phyloP scores from a whole-genome alignment of 306 rosid genomes.

The Casuarina glauca region DNA sequence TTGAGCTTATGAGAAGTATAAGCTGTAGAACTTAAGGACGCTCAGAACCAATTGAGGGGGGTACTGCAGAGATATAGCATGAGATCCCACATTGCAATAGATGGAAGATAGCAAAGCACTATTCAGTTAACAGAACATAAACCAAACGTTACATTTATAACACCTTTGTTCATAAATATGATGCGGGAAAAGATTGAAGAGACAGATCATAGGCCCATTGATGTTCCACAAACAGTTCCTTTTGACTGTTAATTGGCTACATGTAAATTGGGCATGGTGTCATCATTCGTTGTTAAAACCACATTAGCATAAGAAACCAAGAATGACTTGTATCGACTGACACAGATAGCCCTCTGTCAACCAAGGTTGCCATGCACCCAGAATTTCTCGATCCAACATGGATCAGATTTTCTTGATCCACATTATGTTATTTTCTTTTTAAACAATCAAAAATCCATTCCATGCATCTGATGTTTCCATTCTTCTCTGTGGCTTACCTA shows the following conservation, averaged over 20 bases:
- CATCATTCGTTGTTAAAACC: neutral
- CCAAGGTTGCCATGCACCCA: no score
- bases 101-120: neutral
- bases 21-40: neutral
- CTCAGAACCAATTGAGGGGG: neutral
- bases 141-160: neutral
- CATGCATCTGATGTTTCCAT: no score
- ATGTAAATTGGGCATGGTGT: neutral
- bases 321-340: neutral
- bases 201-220: neutral
- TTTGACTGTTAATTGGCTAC: slow-evolving; percentile 1
- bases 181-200: neutral
- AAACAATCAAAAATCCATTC: no score
- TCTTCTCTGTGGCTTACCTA: no score
- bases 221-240: neutral
- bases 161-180: neutral
- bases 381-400: no score
- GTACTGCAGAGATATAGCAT: neutral
- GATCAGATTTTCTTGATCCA: no score
- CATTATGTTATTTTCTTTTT: no score
- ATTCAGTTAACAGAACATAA: neutral
- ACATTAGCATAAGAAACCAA: neutral
- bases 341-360: neutral
- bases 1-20: no score
- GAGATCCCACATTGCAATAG: neutral